These are phyloP conservation scores for Omphalotus guepiniiformis DNA, from an alignment of 768 basidiomycete species.

Conservation along the genomic window DNA sequence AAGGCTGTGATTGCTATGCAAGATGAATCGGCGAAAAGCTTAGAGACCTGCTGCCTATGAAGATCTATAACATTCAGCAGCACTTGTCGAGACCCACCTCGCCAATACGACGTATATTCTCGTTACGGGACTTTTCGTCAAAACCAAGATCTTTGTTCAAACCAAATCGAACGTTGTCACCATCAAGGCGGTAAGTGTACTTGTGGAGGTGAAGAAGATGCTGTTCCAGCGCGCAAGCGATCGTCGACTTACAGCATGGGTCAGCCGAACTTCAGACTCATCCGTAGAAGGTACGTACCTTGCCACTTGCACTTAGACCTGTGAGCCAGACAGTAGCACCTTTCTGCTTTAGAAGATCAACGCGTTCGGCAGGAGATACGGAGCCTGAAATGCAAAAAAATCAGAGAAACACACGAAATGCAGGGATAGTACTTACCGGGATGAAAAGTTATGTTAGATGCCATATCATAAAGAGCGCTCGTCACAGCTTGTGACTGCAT, in stretches of 20 bases:
- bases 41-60: slow-evolving; percentile 67
- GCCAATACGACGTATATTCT: slow-evolving; percentile 95
- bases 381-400: slow-evolving; percentile 48
- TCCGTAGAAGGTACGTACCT: slow-evolving; percentile 43
- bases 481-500: no score
- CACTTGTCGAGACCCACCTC: slow-evolving; percentile 54
- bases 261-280: background rate
- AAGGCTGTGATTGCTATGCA: slow-evolving; percentile 91
- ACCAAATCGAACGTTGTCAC: slow-evolving; percentile 94
- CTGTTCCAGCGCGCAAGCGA: slow-evolving; percentile 95
- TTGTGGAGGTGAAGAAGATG: slow-evolving; percentile 84
- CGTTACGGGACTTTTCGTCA: slow-evolving; percentile 84
- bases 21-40: slow-evolving; percentile 86
- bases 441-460: slow-evolving; percentile 62
- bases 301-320: slow-evolving; percentile 92
- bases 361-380: slow-evolving; percentile 65
- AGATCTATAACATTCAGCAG: slow-evolving; percentile 8
- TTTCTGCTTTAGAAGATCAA: slow-evolving; percentile 63
- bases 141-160: slow-evolving; percentile 97
- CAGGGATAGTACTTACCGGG: slow-evolving; percentile 38
- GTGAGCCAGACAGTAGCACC: slow-evolving; percentile 97
- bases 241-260: slow-evolving; percentile 67
- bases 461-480: no score
- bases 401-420: background rate
- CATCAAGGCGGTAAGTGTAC: slow-evolving; percentile 90